phyloP scores from a whole-genome alignment of 2,329 filamentous ascomycete genomes.

The Epicoccum sorghinum region DNA sequence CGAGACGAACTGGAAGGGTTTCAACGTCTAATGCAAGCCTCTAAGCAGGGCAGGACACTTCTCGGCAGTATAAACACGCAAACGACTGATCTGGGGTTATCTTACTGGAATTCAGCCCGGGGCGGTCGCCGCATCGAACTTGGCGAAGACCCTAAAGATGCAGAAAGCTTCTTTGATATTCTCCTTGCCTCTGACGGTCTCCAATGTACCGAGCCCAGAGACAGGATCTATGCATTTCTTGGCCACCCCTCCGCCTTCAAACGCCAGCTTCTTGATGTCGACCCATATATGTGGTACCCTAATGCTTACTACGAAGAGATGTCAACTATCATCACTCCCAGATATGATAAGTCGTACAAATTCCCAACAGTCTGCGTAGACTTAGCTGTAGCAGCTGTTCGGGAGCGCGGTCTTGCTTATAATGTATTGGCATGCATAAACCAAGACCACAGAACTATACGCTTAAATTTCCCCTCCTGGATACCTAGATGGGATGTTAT shows the following conservation, averaged over 20 bases:
- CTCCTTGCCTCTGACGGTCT: constrained; percentile 2
- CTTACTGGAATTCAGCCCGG: too few relatives aligned
- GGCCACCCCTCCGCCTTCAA: constrained; percentile 20
- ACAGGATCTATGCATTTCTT: constrained; percentile 14
- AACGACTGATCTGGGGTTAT: background rate
- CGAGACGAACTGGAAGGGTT: background rate
- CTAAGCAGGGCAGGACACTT: background rate
- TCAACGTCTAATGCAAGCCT: background rate
- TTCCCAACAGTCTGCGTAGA: background rate
- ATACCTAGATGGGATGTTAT: constrained; percentile 5
- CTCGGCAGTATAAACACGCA: background rate
- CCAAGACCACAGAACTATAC: background rate
- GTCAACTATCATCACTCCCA: background rate
- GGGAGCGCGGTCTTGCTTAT: background rate
- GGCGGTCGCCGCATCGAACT: too few relatives aligned
- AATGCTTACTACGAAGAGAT: background rate
- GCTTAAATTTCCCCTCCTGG: background rate
- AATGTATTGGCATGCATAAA: background rate
- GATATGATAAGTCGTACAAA: background rate
- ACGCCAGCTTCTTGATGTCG: constrained; percentile 1
- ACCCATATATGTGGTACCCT: constrained; percentile 10
- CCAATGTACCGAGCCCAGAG: constrained; percentile 4
- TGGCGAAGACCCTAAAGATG: constrained; percentile 1
- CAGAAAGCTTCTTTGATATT: constrained; percentile 12
- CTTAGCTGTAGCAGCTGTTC: background rate